phyloP scores from a whole-genome alignment of 1,139 yeast genomes.

The Diutina mesorugosa region DNA sequence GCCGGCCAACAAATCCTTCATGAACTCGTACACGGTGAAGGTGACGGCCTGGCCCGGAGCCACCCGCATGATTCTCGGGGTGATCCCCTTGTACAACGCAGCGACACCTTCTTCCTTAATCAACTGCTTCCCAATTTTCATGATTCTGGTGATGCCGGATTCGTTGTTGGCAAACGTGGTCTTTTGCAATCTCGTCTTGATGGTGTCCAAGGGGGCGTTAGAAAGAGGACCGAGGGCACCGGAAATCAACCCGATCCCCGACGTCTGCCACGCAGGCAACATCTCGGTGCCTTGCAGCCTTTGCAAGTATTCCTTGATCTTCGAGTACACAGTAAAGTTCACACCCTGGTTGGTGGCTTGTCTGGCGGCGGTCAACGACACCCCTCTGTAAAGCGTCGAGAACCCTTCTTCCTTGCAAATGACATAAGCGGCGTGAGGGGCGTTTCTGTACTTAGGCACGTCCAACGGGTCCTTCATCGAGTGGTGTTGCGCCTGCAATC shows the following conservation, averaged over 20 bases:
- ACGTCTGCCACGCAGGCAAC: conserved; percentile 91
- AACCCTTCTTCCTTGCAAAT: conserved; percentile 88
- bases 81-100: conserved; percentile 91
- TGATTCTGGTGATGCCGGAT: conserved; percentile 63
- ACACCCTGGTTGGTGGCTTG: conserved; percentile 99
- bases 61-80: conserved; percentile 98
- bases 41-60: conserved; percentile 99
- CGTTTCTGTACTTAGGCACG: conserved; percentile 80
- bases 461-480: conserved; percentile 75
- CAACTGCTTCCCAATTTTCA: conserved; percentile 69
- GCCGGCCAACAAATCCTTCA: conserved; percentile 46
- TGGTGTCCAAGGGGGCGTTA: conserved; percentile 94
- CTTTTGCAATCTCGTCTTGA: conserved; percentile 93
- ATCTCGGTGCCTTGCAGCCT: conserved; percentile 49
- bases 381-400: conserved; percentile 85
- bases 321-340: conserved; percentile 89
- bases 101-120: conserved; percentile 79
- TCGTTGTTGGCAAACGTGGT: conserved; percentile 64
- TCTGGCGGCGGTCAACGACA: conserved; percentile 89
- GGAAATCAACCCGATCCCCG: conserved; percentile 77
- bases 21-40: conserved; percentile 88
- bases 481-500: conserved; percentile 92
- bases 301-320: conserved; percentile 60
- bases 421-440: conserved; percentile 80
- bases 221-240: conserved; percentile 98